Evolutionary conservation across 176 grass and related monocot species (phyloP).

Genomic region (Chrysopogon serrulatus): DNA sequence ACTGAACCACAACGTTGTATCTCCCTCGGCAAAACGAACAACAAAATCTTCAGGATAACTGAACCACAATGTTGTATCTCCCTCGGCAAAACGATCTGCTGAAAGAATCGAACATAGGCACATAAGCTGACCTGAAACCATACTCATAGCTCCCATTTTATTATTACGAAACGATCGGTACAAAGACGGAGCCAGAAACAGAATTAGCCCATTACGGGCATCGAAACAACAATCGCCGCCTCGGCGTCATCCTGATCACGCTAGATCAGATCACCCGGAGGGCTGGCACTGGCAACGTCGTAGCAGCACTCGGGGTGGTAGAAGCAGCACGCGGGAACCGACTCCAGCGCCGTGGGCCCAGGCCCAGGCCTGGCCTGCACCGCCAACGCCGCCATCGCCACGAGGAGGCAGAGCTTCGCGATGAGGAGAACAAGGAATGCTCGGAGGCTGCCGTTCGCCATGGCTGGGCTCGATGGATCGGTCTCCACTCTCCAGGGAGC

Average conservation of each 20-base stretch:
- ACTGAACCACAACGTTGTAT: not conserved
- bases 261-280: not conserved
- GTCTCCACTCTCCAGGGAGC: too few species aligned
- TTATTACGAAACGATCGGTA: not conserved
- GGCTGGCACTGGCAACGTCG: not conserved
- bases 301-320: slow-evolving; percentile 21
- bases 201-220: not conserved
- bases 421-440: slow-evolving; percentile 4
- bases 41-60: not conserved
- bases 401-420: slow-evolving; percentile 15
- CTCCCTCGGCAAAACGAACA: too few species aligned
- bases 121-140: not conserved
- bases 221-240: not conserved
- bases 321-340: slow-evolving; percentile 1
- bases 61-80: too few species aligned
- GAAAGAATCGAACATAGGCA: not conserved
- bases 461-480: not conserved
- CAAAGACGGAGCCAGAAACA: not conserved
- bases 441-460: not conserved
- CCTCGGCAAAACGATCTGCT: not conserved
- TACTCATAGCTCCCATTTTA: not conserved
- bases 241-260: not conserved
- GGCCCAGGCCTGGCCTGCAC: slow-evolving; percentile 3
- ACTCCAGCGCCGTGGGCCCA: not conserved
- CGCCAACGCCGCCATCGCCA: slow-evolving; percentile 4